Percentiles rank a stretch among this genome's conserved stretches.
phyloP scores from a whole-genome alignment of 345 rosid species.

The Acer yangbiense region DNA sequence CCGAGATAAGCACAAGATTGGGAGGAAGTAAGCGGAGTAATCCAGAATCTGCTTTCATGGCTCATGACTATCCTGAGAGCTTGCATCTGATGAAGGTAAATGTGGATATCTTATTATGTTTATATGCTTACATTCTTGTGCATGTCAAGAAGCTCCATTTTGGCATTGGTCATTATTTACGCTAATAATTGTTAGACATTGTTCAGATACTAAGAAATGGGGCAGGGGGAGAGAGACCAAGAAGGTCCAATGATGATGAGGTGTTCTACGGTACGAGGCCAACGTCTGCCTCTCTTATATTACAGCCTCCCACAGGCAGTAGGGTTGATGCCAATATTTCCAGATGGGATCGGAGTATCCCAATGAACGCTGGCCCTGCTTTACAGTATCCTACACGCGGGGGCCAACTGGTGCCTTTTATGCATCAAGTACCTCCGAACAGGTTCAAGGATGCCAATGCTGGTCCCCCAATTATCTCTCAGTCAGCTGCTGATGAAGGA shows the following conservation, averaged over 20 bases:
- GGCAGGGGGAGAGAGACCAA: slow-evolving; percentile 47
- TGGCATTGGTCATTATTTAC: slow-evolving; percentile 7
- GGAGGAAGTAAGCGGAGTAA: slow-evolving; percentile 76
- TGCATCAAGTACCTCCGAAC: slow-evolving; percentile 62
- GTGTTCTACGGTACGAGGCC: slow-evolving; percentile 46
- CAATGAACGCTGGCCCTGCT: slow-evolving; percentile 46
- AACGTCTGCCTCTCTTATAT: slow-evolving; percentile 47
- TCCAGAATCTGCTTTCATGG: slow-evolving; percentile 65
- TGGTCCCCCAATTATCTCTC: slow-evolving; percentile 56
- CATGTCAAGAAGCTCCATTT: slow-evolving; percentile 5
- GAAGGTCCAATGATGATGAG: slow-evolving; percentile 63
- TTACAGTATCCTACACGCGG: slow-evolving; percentile 63
- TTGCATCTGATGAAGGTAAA: slow-evolving; percentile 80
- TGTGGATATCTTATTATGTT: slow-evolving; percentile 9
- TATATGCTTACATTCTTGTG: slow-evolving; percentile 4
- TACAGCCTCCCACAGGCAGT: slow-evolving; percentile 50
- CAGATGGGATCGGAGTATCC: slow-evolving; percentile 53
- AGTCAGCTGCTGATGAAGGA: slow-evolving; percentile 97
- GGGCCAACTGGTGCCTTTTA: slow-evolving; percentile 60
- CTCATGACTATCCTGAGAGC: slow-evolving; percentile 70
- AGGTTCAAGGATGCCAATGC: slow-evolving; percentile 66
- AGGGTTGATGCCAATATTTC: slow-evolving; percentile 45
- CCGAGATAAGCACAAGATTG: slow-evolving; percentile 63
- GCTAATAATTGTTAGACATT: slow-evolving; percentile 11
- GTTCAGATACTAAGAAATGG: slow-evolving; percentile 68